Evolutionary conservation across 2,329 filamentous ascomycete genomes (phyloP).

Genomic region (Exophiala dermatitidis): DNA sequence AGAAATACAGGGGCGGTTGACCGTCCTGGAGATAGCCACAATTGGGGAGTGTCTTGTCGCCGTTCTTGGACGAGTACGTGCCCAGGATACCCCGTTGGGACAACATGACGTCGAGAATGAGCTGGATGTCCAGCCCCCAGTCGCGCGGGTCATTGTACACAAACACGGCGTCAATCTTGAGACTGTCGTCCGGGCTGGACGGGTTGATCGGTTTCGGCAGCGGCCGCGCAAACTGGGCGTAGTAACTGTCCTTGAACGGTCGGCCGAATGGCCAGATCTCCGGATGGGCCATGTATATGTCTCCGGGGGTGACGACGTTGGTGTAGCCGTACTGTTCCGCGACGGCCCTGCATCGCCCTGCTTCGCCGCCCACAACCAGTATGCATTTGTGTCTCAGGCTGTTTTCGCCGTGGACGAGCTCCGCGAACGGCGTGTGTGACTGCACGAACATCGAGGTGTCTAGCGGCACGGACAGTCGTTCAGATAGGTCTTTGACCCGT

Average conservation of each 20-base stretch:
- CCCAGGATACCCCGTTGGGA: conserved; percentile 73
- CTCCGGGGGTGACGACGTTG: conserved; percentile 75
- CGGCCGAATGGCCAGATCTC: conserved; percentile 77
- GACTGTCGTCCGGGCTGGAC: conserved; percentile 38
- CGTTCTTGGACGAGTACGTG: conserved; percentile 69
- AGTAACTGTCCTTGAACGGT: conserved; percentile 57
- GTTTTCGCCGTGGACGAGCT: conserved; percentile 55
- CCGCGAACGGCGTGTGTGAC: conserved; percentile 82
- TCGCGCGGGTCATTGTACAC: conserved; percentile 95
- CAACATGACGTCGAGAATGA: conserved; percentile 76
- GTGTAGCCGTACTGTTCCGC: conserved; percentile 72
- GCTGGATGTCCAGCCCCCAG: conserved; percentile 83
- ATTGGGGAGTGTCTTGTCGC: conserved; percentile 56
- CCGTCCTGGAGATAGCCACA: conserved; percentile 73
- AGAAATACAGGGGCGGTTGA: conserved; percentile 78
- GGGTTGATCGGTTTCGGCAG: conserved; percentile 36
- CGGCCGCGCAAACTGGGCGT: conserved; percentile 35
- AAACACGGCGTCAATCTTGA: conserved; percentile 83
- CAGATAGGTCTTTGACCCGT: conserved; percentile 61
- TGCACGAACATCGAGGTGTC: conserved; percentile 70
- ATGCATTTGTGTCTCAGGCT: conserved; percentile 56
- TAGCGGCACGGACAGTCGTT: conserved; percentile 56
- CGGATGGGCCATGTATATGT: conserved; percentile 68
- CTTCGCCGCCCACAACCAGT: conserved; percentile 64
- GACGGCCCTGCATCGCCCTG: conserved; percentile 61